Percentiles rank a stretch among this genome's conserved stretches.
Evolutionary conservation across 768 basidiomycete genomes (phyloP).

Genomic region (Podaxis sp.): DNA sequence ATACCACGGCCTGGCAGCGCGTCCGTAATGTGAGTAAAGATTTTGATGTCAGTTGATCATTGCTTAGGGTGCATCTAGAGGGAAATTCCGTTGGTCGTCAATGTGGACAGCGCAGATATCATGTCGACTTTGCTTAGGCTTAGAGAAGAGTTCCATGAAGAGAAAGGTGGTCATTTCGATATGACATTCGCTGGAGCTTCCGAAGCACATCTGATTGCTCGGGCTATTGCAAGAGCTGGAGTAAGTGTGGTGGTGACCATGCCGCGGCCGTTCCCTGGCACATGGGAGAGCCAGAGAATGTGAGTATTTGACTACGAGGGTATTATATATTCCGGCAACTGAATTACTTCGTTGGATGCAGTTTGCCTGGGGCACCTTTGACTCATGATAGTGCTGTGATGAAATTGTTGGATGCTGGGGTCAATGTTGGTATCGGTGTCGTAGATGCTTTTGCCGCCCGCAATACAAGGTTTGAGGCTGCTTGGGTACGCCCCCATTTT

Average conservation of each 20-base stretch:
- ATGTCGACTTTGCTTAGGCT: conserved; percentile 69
- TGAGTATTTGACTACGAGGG: conserved; percentile 26
- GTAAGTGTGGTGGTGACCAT: conserved; percentile 73
- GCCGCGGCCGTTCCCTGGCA: conserved; percentile 57
- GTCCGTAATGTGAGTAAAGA: conserved; percentile 27
- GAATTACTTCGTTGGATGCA: conserved; percentile 17
- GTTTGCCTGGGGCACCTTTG: conserved; percentile 70
- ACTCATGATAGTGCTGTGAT: conserved; percentile 53
- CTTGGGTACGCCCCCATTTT: conserved; percentile 38
- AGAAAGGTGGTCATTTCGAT: conserved; percentile 28
- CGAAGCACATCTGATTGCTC: conserved; percentile 63
- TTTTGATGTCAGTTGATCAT: background rate
- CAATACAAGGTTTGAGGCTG: conserved; percentile 67
- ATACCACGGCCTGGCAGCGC: conserved; percentile 31
- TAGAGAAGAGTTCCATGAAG: conserved; percentile 49
- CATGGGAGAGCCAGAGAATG: conserved; percentile 69
- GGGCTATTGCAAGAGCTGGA: conserved; percentile 55
- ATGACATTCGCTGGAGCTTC: conserved; percentile 57
- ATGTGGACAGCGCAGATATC: conserved; percentile 69
- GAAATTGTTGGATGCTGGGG: conserved; percentile 53
- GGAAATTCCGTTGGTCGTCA: conserved; percentile 59
- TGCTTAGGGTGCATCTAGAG: conserved; percentile 39
- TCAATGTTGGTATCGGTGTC: conserved; percentile 63
- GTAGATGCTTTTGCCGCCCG: conserved; percentile 60
- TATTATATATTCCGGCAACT: background rate